phyloP scores from a whole-genome alignment of 331 rosid species.

The Saraca asoca region DNA sequence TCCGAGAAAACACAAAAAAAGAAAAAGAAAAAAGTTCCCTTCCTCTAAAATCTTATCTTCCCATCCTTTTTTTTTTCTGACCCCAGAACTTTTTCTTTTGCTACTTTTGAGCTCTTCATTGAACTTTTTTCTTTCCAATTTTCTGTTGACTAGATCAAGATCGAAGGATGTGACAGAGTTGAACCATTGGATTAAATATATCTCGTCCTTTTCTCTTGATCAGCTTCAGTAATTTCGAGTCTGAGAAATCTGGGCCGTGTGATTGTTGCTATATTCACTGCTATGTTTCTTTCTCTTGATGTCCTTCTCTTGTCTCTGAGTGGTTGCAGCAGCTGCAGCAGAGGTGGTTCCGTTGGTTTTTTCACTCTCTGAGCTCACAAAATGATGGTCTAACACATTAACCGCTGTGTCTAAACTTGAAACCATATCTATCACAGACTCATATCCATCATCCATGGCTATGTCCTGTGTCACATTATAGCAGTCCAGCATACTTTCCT shows the following conservation, averaged over 20 bases:
- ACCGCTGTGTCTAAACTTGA: conserved; percentile 48
- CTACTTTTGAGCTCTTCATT: conserved; percentile 1
- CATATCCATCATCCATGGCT: conserved; percentile 52
- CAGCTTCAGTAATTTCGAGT: conserved; percentile 40
- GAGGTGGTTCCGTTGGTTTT: conserved; percentile 41
- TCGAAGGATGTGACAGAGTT: conserved; percentile 11
- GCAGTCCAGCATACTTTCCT: conserved; percentile 66
- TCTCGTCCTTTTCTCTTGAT: conserved; percentile 9
- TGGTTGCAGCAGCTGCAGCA: conserved; percentile 5
- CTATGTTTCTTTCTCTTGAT: conserved; percentile 56
- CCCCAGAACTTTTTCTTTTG: conserved; percentile 9
- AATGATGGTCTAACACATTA: conserved; percentile 78
- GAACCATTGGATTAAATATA: conserved; percentile 34
- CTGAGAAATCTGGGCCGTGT: conserved; percentile 50
- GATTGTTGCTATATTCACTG: conserved; percentile 42
- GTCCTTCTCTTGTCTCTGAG: conserved; percentile 48
- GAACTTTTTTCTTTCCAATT: neutral
- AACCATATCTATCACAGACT: conserved; percentile 44
- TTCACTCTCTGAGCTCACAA: conserved; percentile 79
- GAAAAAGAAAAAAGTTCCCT: neutral
- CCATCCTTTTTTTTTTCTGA: conserved; percentile 24
- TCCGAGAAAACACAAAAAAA: conserved; percentile 21
- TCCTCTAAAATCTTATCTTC: conserved; percentile 24
- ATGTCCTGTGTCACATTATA: conserved; percentile 55
- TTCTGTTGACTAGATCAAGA: conserved; percentile 1